These are phyloP conservation scores for Pochonia chlamydosporia DNA, from an alignment of 2,329 filamentous ascomycete genomes.

Conservation along the genomic window DNA sequence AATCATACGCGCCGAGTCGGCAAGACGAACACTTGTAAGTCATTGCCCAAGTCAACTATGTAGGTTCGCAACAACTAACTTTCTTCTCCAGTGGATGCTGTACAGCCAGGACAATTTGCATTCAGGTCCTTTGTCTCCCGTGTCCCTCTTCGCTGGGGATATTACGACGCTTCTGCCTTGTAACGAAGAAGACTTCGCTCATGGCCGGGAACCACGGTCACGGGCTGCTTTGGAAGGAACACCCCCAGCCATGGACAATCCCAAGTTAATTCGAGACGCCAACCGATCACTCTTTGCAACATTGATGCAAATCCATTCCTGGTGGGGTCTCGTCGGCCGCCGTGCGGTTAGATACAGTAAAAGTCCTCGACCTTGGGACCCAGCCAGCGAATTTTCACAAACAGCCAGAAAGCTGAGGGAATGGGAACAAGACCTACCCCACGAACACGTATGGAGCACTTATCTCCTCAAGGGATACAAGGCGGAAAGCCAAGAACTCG, in stretches of 20 bases:
- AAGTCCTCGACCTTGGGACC: constrained; percentile 39
- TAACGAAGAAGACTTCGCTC: constrained; percentile 45
- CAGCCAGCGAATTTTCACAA: constrained; percentile 40
- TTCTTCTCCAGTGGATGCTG: constrained; percentile 46
- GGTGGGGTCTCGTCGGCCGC: constrained; percentile 48
- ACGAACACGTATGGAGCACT: constrained; percentile 41
- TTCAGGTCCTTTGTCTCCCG: constrained; percentile 44
- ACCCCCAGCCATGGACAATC: constrained; percentile 40
- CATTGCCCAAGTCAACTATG: not conserved
- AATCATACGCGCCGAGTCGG: constrained; percentile 48
- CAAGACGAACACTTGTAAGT: constrained; percentile 47
- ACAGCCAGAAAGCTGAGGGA: constrained; percentile 36
- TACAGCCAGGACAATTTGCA: constrained; percentile 54
- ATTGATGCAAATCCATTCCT: constrained; percentile 48
- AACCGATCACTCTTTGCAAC: constrained; percentile 49
- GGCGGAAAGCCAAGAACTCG: constrained; percentile 42
- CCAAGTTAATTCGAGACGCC: constrained; percentile 34
- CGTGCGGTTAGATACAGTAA: constrained; percentile 40
- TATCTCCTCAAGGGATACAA: constrained; percentile 39
- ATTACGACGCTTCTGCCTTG: constrained; percentile 50
- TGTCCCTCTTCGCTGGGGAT: constrained; percentile 45
- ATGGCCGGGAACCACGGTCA: constrained; percentile 38
- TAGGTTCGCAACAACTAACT: not conserved
- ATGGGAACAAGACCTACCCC: constrained; percentile 44
- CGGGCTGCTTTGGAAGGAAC: constrained; percentile 50